phyloP scores from a whole-genome alignment of 2,329 filamentous ascomycete species.

The Neonectria sp. region DNA sequence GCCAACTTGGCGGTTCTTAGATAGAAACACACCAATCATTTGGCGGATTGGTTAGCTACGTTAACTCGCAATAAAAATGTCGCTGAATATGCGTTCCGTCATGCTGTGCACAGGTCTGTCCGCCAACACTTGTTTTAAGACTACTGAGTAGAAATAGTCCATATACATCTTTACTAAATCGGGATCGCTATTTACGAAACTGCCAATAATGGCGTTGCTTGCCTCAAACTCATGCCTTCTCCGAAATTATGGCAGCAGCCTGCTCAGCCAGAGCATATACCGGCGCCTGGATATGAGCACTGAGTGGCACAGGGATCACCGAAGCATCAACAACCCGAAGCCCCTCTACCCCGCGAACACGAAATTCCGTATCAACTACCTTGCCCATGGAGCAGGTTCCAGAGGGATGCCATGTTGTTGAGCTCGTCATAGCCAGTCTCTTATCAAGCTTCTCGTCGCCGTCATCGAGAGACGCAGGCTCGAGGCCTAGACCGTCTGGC shows the following conservation, averaged over 20 bases:
- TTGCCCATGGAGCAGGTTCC: constrained; percentile 69
- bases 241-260: constrained; percentile 46
- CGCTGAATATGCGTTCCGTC: no score
- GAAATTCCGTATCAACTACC: constrained; percentile 70
- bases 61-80: no score
- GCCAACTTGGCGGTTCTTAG: no score
- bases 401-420: constrained; percentile 68
- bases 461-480: constrained; percentile 36
- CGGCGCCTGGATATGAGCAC: constrained; percentile 50
- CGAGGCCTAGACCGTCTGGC: constrained; percentile 29
- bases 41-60: no score
- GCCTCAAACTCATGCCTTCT: constrained; percentile 10
- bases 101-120: no score
- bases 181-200: no score
- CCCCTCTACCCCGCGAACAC: constrained; percentile 61
- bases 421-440: constrained; percentile 36
- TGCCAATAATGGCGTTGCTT: no score
- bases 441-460: constrained; percentile 41
- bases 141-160: no score
- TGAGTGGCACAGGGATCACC: constrained; percentile 50
- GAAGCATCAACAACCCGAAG: constrained; percentile 54
- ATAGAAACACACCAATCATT: no score
- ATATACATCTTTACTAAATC: no score
- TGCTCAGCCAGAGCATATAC: constrained; percentile 55
- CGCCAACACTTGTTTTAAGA: no score